Evolutionary conservation across 768 basidiomycete genomes (phyloP).

Genomic region (Astraeus odoratus): DNA sequence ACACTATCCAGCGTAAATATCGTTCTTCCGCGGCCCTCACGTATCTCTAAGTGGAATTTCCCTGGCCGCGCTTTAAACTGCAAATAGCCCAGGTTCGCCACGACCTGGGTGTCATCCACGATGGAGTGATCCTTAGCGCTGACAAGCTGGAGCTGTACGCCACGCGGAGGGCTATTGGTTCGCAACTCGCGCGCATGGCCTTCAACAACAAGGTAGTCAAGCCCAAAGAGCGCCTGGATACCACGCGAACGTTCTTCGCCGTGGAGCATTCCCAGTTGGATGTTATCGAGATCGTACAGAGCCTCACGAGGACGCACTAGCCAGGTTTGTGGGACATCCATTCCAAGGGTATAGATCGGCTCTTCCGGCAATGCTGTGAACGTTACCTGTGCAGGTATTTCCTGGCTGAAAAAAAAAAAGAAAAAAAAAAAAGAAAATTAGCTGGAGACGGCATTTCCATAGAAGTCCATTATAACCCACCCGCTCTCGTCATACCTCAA

Average conservation of each 20-base stretch:
- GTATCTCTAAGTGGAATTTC: constrained; percentile 74
- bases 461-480: constrained; percentile 30
- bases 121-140: constrained; percentile 31
- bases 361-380: constrained; percentile 76
- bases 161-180: constrained; percentile 70
- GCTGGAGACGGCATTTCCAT: no score
- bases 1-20: constrained; percentile 81
- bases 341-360: constrained; percentile 88
- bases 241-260: constrained; percentile 44
- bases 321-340: constrained; percentile 92
- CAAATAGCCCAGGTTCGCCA: constrained; percentile 92
- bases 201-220: constrained; percentile 89
- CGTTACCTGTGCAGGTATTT: constrained; percentile 47
- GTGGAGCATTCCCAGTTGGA: constrained; percentile 68
- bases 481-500: constrained; percentile 63
- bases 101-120: constrained; percentile 85
- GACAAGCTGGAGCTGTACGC: constrained; percentile 82
- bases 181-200: constrained; percentile 81
- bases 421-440: constrained; percentile 4
- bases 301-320: constrained; percentile 86
- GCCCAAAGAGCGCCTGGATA: constrained; percentile 73
- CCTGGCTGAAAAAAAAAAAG: constrained; percentile 35
- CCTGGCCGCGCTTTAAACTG: constrained; percentile 95
- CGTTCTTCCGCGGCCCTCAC: constrained; percentile 72
- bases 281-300: constrained; percentile 91